phyloP scores from a whole-genome alignment of 768 basidiomycete genomes.

The Cyclocybe aegerita region DNA sequence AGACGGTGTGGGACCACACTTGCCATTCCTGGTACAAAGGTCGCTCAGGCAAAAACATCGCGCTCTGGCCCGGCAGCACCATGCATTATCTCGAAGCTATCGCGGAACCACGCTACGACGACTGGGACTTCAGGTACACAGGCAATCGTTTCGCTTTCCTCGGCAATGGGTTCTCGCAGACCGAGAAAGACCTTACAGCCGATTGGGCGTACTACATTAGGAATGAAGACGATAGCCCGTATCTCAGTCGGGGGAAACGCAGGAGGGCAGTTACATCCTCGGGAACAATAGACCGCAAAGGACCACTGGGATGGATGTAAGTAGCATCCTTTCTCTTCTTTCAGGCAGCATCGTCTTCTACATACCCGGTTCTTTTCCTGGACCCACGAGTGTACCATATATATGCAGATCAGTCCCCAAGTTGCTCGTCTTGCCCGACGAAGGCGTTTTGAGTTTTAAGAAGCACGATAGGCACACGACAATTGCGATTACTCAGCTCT shows the following conservation, averaged over 20 bases:
- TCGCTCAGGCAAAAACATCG: conserved; percentile 24
- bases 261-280: conserved; percentile 9
- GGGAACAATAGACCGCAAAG: conserved; percentile 13
- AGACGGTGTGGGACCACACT: conserved; percentile 24
- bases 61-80: conserved; percentile 30
- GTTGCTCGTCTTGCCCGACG: too few species aligned
- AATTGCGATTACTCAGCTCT: too few species aligned
- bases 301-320: too few species aligned
- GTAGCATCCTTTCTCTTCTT: too few species aligned
- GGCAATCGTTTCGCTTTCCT: conserved; percentile 29
- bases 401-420: too few species aligned
- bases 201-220: conserved; percentile 28
- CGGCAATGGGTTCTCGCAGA: conserved; percentile 29
- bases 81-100: conserved; percentile 29
- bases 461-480: too few species aligned
- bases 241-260: conserved; percentile 13
- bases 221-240: conserved; percentile 17
- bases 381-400: too few species aligned
- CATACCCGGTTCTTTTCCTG: too few species aligned
- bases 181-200: conserved; percentile 25
- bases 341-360: too few species aligned
- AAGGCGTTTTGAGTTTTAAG: too few species aligned
- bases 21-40: conserved; percentile 33
- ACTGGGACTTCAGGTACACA: conserved; percentile 27
- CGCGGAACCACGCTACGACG: conserved; percentile 26